These are phyloP conservation scores for Hirsutella rhossiliensis DNA, from an alignment of 2,329 filamentous ascomycete species.

Conservation along the genomic window DNA sequence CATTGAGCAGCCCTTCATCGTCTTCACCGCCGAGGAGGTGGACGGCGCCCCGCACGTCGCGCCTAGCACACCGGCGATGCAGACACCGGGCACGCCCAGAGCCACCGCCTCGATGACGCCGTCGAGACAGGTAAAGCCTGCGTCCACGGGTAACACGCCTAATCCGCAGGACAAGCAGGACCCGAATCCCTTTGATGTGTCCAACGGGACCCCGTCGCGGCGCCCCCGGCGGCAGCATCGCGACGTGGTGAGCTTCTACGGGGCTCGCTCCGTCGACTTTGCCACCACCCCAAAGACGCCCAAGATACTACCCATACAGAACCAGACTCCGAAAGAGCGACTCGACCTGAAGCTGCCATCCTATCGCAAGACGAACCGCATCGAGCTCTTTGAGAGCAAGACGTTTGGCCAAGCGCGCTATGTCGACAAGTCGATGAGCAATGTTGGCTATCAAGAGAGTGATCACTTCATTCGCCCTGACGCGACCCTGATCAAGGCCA, in stretches of 20 bases:
- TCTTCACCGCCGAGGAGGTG: constrained; percentile 74
- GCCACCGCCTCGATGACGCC: constrained; percentile 32
- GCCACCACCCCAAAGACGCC: constrained; percentile 39
- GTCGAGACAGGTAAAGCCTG: constrained; percentile 30
- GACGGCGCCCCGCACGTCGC: constrained; percentile 50
- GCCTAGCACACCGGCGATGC: constrained; percentile 23
- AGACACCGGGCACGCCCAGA: constrained; percentile 15
- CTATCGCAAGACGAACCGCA: constrained; percentile 67
- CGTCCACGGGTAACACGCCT: constrained; percentile 29
- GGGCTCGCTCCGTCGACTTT: constrained; percentile 31
- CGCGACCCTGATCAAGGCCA: constrained; percentile 54
- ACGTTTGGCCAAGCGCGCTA: constrained; percentile 78
- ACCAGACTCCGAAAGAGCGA: constrained; percentile 69
- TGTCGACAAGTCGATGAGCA: constrained; percentile 92
- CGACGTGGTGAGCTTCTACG: constrained; percentile 41
- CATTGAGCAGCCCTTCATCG: constrained; percentile 66
- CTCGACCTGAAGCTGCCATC: constrained; percentile 67
- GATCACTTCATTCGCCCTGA: constrained; percentile 77
- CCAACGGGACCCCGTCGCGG: constrained; percentile 20
- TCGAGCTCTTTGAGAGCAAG: constrained; percentile 72
- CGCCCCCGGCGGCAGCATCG: constrained; percentile 32
- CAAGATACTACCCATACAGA: constrained; percentile 63
- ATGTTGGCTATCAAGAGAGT: constrained; percentile 90
- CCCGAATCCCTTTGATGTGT: constrained; percentile 17
- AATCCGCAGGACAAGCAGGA: constrained; percentile 21